Conservation (phyloP, 2,329 filamentous ascomycete genomes). For the Stagonosporopsis cucurbitacearum region DNA sequence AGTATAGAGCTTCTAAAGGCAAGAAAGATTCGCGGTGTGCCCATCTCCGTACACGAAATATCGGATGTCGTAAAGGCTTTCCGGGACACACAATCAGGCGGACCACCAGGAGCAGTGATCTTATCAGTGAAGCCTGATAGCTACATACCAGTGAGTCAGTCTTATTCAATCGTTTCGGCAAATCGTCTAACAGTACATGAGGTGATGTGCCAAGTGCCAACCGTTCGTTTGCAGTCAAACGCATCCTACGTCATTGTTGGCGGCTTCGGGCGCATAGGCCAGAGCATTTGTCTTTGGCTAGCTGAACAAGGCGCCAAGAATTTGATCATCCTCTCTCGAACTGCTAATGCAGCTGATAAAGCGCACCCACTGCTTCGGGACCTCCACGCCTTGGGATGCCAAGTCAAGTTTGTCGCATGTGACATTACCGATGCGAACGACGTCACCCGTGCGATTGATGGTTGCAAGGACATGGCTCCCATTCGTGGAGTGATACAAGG, state of each 20-base stretch:
- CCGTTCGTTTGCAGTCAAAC: neutral
- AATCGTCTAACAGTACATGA: too few relatives aligned
- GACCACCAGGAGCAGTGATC: neutral
- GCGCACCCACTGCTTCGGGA: neutral
- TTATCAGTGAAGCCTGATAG: neutral
- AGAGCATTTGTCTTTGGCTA: constrained; percentile 24
- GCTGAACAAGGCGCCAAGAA: constrained; percentile 3
- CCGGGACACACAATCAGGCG: neutral
- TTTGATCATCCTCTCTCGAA: neutral
- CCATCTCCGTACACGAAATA: constrained; percentile 1
- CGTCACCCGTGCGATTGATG: too few relatives aligned
- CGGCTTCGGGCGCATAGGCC: constrained; percentile 29
- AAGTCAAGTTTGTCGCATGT: too few relatives aligned
- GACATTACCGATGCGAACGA: too few relatives aligned
- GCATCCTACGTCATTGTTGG: constrained; percentile 22
- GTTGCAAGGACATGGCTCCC: constrained; percentile 22
- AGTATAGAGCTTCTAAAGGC: neutral
- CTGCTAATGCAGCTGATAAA: neutral
- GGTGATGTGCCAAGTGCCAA: neutral
- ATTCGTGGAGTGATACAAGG: constrained; percentile 36
- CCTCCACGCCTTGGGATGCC: too few relatives aligned
- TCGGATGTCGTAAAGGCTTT: constrained; percentile 5
- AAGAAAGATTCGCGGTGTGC: neutral
- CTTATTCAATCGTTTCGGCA: neutral
- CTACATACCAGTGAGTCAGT: neutral